Evolutionary conservation across 768 basidiomycete species (phyloP).

Genomic region (Podaxis sp.): DNA sequence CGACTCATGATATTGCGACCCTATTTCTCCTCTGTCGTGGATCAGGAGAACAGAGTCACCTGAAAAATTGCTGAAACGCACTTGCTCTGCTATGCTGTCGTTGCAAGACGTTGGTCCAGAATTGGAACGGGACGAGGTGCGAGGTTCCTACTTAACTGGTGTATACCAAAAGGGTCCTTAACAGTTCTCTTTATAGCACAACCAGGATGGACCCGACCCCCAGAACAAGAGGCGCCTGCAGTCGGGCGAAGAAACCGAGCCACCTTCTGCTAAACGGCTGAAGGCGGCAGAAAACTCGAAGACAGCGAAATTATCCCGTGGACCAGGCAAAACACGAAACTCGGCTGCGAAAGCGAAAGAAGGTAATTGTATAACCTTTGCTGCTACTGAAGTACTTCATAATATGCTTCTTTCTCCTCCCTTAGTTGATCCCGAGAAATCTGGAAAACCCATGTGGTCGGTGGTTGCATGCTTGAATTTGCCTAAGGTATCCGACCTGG

Average conservation of each 20-base stretch:
- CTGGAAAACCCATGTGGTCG: neutral
- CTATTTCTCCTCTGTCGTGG: neutral
- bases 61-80: neutral
- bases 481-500: neutral
- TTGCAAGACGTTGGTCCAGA: neutral
- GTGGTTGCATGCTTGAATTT: neutral
- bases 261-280: slow-evolving; percentile 3
- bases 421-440: neutral
- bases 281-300: neutral
- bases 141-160: neutral
- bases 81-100: neutral
- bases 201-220: neutral
- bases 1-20: slow-evolving; percentile 8
- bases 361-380: neutral
- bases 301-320: neutral
- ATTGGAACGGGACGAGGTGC: neutral
- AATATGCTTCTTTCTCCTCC: neutral
- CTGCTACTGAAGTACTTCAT: neutral
- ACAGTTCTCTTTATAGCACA: slow-evolving; percentile 8
- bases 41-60: slow-evolving; percentile 2
- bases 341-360: neutral
- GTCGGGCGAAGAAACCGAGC: neutral
- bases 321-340: neutral
- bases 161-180: neutral
- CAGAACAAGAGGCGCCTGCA: neutral